Evolutionary conservation across 2,329 filamentous ascomycete species (phyloP).

Genomic region (Pyrenochaeta sp.): DNA sequence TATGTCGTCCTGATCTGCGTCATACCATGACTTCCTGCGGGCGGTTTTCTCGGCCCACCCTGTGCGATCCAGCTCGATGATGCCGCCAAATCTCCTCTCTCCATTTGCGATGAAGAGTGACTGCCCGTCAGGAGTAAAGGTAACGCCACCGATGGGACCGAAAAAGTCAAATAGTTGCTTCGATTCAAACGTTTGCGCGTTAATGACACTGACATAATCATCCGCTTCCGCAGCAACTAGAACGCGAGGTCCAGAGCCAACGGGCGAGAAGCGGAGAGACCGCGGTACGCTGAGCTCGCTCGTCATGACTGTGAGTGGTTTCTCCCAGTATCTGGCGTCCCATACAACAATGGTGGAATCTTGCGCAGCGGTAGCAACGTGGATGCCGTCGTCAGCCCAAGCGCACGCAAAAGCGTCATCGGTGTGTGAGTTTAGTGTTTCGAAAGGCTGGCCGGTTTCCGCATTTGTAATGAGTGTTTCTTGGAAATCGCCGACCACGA

Average conservation of each 20-base stretch:
- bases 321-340: conserved; percentile 75
- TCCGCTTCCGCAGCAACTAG: conserved; percentile 79
- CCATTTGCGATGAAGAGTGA: conserved; percentile 74
- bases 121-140: conserved; percentile 71
- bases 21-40: conserved; percentile 7
- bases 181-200: conserved; percentile 69
- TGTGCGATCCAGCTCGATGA: conserved; percentile 67
- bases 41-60: conserved; percentile 35
- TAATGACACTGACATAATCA: conserved; percentile 75
- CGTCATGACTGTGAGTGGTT: conserved; percentile 63
- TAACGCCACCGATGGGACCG: conserved; percentile 75
- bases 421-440: conserved; percentile 68
- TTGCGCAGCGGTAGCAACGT: conserved; percentile 79
- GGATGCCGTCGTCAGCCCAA: conserved; percentile 80
- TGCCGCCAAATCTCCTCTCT: conserved; percentile 71
- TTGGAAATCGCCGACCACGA: conserved; percentile 74
- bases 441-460: conserved; percentile 67
- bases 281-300: conserved; percentile 75
- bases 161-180: conserved; percentile 78
- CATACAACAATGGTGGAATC: conserved; percentile 77
- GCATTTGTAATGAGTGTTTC: conserved; percentile 74
- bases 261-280: conserved; percentile 74
- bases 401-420: conserved; percentile 81
- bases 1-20: conserved; percentile 14
- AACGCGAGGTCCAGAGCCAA: conserved; percentile 71